Conservation (phyloP, 257 asterid genomes). For the Paulownia fortunei region DNA sequence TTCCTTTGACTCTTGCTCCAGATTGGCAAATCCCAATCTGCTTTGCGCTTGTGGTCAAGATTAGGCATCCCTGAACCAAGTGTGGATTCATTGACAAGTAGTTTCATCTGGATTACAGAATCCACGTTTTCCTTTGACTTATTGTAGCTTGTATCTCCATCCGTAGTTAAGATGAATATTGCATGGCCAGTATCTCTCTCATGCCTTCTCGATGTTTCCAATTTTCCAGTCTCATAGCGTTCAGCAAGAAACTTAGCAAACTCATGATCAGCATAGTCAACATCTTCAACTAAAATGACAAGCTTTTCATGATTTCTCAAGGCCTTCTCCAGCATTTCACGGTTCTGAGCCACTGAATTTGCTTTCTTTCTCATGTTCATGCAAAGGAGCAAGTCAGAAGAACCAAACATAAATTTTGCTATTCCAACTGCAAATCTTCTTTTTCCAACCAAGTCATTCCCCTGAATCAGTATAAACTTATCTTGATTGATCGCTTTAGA, state of each 20-base stretch:
- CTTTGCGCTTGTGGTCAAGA: conserved; percentile 56
- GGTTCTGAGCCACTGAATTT: conserved; percentile 9
- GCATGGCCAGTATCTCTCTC: conserved; percentile 25
- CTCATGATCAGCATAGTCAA: conserved; percentile 59
- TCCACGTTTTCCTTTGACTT: conserved; percentile 9
- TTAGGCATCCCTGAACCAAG: conserved; percentile 21
- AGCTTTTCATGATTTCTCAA: conserved; percentile 44
- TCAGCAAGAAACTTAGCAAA: conserved; percentile 49
- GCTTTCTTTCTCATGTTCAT: conserved; percentile 49
- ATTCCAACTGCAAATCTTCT: conserved; percentile 60
- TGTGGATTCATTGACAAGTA: conserved; percentile 36
- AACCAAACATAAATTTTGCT: conserved; percentile 61
- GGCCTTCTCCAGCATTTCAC: conserved; percentile 54
- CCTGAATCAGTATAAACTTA: conserved; percentile 63
- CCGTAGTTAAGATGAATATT: conserved; percentile 52
- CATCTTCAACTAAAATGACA: conserved; percentile 66
- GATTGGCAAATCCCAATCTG: conserved; percentile 49
- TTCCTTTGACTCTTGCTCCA: conserved; percentile 45
- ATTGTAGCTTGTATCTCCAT: conserved; percentile 26
- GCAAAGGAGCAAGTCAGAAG: conserved; percentile 54
- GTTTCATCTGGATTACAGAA: conserved; percentile 51
- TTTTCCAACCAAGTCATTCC: conserved; percentile 66
- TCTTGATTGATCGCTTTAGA: conserved; percentile 29
- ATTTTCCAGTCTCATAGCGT: conserved; percentile 35
- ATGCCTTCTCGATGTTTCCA: conserved; percentile 16